A percentile compares a stretch with the other conserved stretches of the same genome.
Evolutionary conservation across 148 eudicot genomes (phyloP).

Genomic region (Heliosperma pusillum): DNA sequence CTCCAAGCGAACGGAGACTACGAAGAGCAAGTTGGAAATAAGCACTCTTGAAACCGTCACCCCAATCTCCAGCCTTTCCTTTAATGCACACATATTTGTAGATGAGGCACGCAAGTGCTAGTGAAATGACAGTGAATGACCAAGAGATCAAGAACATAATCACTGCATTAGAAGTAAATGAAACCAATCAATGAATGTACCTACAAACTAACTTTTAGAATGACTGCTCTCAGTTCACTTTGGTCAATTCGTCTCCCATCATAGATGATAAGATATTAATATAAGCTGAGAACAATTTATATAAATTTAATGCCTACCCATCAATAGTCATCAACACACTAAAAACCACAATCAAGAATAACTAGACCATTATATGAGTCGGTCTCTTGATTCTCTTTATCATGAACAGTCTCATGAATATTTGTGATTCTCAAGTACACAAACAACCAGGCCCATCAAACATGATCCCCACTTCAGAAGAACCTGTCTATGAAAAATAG

Average conservation of each 20-base stretch:
- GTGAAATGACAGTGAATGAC: conserved; percentile 88
- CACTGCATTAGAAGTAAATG: conserved; percentile 53
- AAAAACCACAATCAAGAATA: no score
- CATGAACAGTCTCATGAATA: background rate
- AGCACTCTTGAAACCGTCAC: conserved; percentile 99
- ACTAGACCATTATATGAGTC: background rate
- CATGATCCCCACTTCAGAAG: background rate
- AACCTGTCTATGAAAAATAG: background rate
- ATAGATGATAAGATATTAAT: no score
- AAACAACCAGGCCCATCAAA: background rate
- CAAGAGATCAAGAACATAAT: conserved; percentile 98
- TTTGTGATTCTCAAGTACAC: background rate
- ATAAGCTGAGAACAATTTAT: background rate
- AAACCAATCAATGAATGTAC: background rate
- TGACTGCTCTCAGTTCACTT: background rate
- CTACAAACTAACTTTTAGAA: background rate
- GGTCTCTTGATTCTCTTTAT: background rate
- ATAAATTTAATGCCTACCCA: background rate
- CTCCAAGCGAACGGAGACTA: conserved; percentile 97
- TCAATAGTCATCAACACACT: no score
- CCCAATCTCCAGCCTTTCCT: conserved; percentile 99
- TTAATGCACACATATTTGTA: conserved; percentile 91
- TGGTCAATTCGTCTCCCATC: background rate
- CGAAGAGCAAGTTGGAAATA: conserved; percentile 99
- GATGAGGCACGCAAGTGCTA: conserved; percentile 92